Evolutionary conservation across 495 filamentous ascomycete species (phyloP).

Genomic region (Aspergillus wentii): DNA sequence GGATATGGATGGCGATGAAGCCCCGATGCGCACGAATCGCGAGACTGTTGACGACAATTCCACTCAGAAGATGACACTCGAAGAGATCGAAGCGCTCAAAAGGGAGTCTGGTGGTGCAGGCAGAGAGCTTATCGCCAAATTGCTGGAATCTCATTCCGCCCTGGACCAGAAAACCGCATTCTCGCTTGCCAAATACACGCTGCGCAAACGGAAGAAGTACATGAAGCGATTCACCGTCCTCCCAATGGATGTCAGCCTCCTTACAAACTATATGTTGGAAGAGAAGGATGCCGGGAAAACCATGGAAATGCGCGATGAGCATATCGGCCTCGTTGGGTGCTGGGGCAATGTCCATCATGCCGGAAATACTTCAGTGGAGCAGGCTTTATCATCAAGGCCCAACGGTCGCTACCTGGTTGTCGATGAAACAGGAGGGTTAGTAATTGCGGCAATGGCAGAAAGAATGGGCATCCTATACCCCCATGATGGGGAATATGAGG

Average conservation of each 20-base stretch:
- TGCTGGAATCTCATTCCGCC: slow-evolving; percentile 77
- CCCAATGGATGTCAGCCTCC: slow-evolving; percentile 70
- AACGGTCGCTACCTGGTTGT: slow-evolving; percentile 81
- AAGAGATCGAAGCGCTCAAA: slow-evolving; percentile 91
- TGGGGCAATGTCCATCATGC: slow-evolving; percentile 60
- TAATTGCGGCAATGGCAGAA: slow-evolving; percentile 87
- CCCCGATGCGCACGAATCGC: slow-evolving; percentile 72
- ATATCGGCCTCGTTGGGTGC: slow-evolving; percentile 65
- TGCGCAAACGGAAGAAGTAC: slow-evolving; percentile 92
- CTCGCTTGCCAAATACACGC: slow-evolving; percentile 88
- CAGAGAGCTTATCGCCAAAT: slow-evolving; percentile 80
- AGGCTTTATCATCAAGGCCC: slow-evolving; percentile 23
- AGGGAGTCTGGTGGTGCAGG: slow-evolving; percentile 70
- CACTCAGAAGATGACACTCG: slow-evolving; percentile 73
- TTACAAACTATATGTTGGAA: slow-evolving; percentile 68
- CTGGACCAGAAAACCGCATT: slow-evolving; percentile 93
- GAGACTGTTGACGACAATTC: slow-evolving; percentile 74
- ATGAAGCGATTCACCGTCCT: slow-evolving; percentile 78
- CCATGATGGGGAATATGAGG: slow-evolving; percentile 27
- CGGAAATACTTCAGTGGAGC: slow-evolving; percentile 27
- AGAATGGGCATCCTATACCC: slow-evolving; percentile 80
- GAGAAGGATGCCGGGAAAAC: slow-evolving; percentile 73
- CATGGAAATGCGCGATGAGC: slow-evolving; percentile 87
- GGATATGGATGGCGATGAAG: slow-evolving; percentile 48
- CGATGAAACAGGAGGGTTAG: slow-evolving; percentile 83